Evolutionary conservation across 106 monocot genomes (phyloP), one percentile per base, ranked within the genome.

Genomic region (Triglochin maritima): DNA sequence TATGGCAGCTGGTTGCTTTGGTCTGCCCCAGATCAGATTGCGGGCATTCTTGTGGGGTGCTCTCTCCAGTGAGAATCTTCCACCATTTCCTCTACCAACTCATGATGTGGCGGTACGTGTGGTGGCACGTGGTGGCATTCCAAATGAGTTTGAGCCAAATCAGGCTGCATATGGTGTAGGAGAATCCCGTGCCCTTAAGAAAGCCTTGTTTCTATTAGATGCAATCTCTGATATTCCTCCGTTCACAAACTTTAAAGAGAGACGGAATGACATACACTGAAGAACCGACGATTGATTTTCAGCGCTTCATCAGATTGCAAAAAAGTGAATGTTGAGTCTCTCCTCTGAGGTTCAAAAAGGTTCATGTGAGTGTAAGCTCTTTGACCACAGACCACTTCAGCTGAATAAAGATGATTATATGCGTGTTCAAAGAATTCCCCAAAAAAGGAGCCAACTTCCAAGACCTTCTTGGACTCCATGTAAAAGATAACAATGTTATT

Each of bases 1-100:
- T 29, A 75, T 86, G 79, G 83, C 74, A 13, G 90, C 83, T 7
- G 90, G 90, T 1, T 86, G 87, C 16, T 91, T 82, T 80, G 87
- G 87, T 1, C 73, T 91, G 43, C 87, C 87, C 0, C 84, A 84
- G 17, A 87, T 82, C 45, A 67, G 84, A 8, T 64, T 86, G 71
- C 72, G 82, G 0, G 77, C 66, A 3, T 85, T 92, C 17, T 56
- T 87, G 0, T 93, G 86, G 86, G 90, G 90, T n/a, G n/a, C 84
- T 41, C 69, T 47, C 44, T 74, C 81, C 4, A 75, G 66, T 2
- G 72, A 81, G 86, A 68, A 53, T 7, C 70, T 90, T 16, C 90
- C 90, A 3, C 81, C 83, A 68, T 90, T 79, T 78, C 90, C 90
- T 3, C 63, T 86, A 0, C 90, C 90, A 0, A 90, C 90, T 16